Conservation (phyloP, 306 rosid genomes). For the Cucumis cinereus region DNA sequence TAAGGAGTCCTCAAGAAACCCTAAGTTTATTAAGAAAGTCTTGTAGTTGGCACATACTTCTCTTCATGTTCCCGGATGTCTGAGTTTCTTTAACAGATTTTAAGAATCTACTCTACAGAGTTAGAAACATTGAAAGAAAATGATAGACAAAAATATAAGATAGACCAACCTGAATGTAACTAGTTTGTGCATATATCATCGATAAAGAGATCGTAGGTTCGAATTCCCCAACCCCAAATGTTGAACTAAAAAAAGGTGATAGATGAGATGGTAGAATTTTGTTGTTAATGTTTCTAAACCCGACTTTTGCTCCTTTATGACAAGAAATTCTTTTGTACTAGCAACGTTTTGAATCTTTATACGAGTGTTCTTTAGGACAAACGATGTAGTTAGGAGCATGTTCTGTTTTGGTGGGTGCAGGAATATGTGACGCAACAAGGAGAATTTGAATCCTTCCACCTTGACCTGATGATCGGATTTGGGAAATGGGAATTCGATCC, state of each 20-base stretch:
- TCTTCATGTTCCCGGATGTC: not conserved
- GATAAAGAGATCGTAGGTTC: too few species aligned
- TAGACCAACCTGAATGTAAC: too few species aligned
- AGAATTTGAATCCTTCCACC: conserved; percentile 33
- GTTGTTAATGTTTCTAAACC: not conserved
- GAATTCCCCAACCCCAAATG: too few species aligned
- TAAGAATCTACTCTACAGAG: not conserved
- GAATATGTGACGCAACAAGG: conserved; percentile 30
- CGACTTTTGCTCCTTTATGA: not conserved
- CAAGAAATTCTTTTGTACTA: not conserved
- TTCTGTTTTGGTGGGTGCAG: not conserved
- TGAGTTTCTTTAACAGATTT: not conserved
- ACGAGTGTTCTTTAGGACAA: not conserved
- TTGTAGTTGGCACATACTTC: not conserved
- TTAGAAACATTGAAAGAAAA: not conserved
- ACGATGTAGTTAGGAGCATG: too few species aligned
- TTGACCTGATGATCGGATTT: conserved; percentile 38
- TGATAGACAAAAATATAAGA: not conserved
- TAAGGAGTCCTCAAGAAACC: not conserved
- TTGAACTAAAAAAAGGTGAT: too few species aligned
- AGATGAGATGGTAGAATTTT: not conserved
- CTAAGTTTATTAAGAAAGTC: not conserved
- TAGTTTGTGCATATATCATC: too few species aligned
- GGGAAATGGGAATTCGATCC: conserved; percentile 59
- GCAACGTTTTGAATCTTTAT: not conserved